Evolutionary conservation across 768 basidiomycete genomes (phyloP).

Genomic region (Lyophyllum atratum): DNA sequence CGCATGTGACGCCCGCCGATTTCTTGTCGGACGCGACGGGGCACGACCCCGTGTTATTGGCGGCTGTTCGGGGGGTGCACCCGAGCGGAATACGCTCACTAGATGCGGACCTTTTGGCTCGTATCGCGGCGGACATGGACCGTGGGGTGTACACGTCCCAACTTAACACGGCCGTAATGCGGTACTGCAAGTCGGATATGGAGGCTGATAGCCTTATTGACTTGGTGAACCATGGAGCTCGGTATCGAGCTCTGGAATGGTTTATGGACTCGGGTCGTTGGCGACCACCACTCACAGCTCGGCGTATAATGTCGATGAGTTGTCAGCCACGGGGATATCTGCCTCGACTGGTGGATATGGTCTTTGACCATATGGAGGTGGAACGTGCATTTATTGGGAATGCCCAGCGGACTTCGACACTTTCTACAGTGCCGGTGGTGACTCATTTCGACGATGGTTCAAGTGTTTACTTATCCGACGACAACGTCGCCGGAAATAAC

Average conservation of each 20-base stretch:
- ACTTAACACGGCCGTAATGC: not conserved
- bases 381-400: not conserved
- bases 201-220: not conserved
- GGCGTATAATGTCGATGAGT: not conserved
- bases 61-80: not conserved
- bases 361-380: not conserved
- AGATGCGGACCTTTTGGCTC: not conserved
- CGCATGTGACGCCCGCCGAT: too few species aligned
- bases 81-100: not conserved
- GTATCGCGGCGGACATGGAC: not conserved
- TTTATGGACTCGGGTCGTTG: not conserved
- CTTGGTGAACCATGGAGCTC: not conserved
- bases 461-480: not conserved
- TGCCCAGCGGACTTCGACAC: too few species aligned
- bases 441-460: not conserved
- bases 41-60: too few species aligned
- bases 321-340: too few species aligned
- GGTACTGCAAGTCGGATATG: not conserved
- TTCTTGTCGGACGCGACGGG: too few species aligned
- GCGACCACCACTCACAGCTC: not conserved
- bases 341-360: not conserved
- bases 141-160: not conserved
- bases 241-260: not conserved
- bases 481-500: too few species aligned
- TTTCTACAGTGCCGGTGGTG: too few species aligned